A percentile compares a stretch with the other conserved stretches of the same genome.
Evolutionary conservation across 2,329 filamentous ascomycete genomes (phyloP).

Genomic region (Phoma sp.): DNA sequence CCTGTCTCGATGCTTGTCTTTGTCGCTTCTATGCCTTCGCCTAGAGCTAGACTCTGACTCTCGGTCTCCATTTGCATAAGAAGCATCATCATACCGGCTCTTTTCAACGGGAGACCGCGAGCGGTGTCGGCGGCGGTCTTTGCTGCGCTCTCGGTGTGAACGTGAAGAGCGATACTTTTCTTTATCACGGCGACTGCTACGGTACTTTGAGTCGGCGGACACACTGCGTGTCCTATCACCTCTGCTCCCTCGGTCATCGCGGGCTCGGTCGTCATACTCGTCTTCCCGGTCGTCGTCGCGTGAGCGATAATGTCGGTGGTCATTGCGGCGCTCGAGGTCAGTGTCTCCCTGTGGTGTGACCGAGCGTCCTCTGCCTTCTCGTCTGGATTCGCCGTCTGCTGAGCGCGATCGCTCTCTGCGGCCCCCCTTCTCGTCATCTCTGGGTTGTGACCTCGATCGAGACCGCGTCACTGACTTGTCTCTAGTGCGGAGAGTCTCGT

Average conservation of each 20-base stretch:
- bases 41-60: conserved; percentile 37
- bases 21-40: conserved; percentile 48
- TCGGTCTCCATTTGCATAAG: conserved; percentile 36
- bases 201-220: conserved; percentile 66
- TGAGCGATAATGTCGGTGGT: conserved; percentile 55
- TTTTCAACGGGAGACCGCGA: conserved; percentile 48
- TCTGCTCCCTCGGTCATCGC: conserved; percentile 57
- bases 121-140: conserved; percentile 52
- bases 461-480: conserved; percentile 51
- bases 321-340: conserved; percentile 46
- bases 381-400: conserved; percentile 55
- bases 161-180: conserved; percentile 54
- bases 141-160: conserved; percentile 54
- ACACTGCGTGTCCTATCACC: conserved; percentile 67
- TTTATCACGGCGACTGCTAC: conserved; percentile 61
- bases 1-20: conserved; percentile 37
- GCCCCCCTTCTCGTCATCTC: conserved; percentile 25
- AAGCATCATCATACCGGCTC: conserved; percentile 39
- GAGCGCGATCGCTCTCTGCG: conserved; percentile 32
- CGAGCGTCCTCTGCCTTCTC: conserved; percentile 59
- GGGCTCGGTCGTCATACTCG: conserved; percentile 42
- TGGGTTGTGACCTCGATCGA: conserved; percentile 43
- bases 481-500: conserved; percentile 41
- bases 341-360: conserved; percentile 47
- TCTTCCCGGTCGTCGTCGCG: conserved; percentile 48